Conservation (phyloP, 371 early-diverging fungal species). For the Mortierella sp. region DNA sequence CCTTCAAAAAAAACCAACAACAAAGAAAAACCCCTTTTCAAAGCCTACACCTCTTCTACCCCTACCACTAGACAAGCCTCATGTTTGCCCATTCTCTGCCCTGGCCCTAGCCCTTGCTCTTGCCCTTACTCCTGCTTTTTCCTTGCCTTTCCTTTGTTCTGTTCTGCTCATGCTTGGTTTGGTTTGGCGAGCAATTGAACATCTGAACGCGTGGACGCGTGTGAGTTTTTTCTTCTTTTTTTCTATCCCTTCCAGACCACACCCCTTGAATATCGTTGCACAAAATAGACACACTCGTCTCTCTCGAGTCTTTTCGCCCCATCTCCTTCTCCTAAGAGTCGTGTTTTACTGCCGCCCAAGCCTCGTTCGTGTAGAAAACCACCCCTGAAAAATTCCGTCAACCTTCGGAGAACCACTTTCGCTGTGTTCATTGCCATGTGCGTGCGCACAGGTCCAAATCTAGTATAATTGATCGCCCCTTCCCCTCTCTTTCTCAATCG, state of each 20-base stretch:
- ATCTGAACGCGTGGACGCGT: neutral
- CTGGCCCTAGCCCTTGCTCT: neutral
- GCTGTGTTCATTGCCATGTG: neutral
- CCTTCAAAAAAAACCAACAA: neutral
- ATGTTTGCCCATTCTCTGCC: neutral
- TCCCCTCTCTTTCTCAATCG: neutral
- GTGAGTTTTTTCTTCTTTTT: neutral
- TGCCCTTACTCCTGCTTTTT: neutral
- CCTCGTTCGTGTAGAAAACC: neutral
- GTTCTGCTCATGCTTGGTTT: neutral
- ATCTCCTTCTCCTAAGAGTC: neutral
- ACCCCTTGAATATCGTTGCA: slow-evolving; percentile 10
- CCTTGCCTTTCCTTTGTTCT: neutral
- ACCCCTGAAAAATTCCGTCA: neutral
- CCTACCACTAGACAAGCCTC: neutral
- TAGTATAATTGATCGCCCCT: neutral
- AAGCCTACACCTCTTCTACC: neutral
- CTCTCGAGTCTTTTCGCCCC: neutral
- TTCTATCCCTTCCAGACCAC: neutral
- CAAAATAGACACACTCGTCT: neutral
- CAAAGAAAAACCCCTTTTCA: neutral
- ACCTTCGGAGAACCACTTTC: neutral
- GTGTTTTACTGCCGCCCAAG: neutral
- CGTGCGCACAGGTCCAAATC: slow-evolving; percentile 4
- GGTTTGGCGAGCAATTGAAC: neutral